phyloP scores from a whole-genome alignment of 2,329 filamentous ascomycete species.

The Alternaria atra region DNA sequence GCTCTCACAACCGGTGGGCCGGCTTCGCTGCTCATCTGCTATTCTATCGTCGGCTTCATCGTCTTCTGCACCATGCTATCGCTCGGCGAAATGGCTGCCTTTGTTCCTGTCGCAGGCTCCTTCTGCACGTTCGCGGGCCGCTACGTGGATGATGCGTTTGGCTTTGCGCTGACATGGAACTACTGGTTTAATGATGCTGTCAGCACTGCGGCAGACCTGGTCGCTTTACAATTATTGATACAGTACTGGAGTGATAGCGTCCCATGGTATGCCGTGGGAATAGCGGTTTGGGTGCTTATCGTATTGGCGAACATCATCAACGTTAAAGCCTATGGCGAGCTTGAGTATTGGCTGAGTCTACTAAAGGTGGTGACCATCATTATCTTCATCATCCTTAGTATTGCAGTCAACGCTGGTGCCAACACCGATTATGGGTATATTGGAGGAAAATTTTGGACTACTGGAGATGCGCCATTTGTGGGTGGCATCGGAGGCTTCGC shows the following conservation, averaged over 20 bases:
- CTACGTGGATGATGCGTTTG: constrained; percentile 70
- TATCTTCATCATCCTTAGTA: constrained; percentile 47
- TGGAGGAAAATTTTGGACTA: constrained; percentile 72
- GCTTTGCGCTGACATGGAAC: constrained; percentile 43
- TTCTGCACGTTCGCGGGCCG: constrained; percentile 46
- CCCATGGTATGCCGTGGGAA: constrained; percentile 41
- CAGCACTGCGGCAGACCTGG: constrained; percentile 47
- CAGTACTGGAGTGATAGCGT: constrained; percentile 50
- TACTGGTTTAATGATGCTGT: constrained; percentile 47
- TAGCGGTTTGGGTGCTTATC: constrained; percentile 47
- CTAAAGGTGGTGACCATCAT: constrained; percentile 48
- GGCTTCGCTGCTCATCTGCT: constrained; percentile 47
- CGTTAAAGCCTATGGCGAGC: constrained; percentile 48
- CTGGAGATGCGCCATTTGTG: constrained; percentile 64
- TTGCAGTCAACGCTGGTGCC: constrained; percentile 40
- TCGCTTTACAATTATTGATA: constrained; percentile 46
- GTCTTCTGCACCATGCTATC: constrained; percentile 49
- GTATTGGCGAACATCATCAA: constrained; percentile 49
- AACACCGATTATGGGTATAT: constrained; percentile 36
- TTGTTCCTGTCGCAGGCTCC: constrained; percentile 46
- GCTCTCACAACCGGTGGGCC: constrained; percentile 60
- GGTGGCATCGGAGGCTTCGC: constrained; percentile 62
- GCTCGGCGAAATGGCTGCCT: constrained; percentile 51
- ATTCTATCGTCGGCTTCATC: constrained; percentile 46
- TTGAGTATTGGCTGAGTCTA: constrained; percentile 47